These are phyloP conservation scores for Dothidotthia symphoricarpi DNA, from an alignment of 2,329 filamentous ascomycete genomes.

Conservation along the genomic window DNA sequence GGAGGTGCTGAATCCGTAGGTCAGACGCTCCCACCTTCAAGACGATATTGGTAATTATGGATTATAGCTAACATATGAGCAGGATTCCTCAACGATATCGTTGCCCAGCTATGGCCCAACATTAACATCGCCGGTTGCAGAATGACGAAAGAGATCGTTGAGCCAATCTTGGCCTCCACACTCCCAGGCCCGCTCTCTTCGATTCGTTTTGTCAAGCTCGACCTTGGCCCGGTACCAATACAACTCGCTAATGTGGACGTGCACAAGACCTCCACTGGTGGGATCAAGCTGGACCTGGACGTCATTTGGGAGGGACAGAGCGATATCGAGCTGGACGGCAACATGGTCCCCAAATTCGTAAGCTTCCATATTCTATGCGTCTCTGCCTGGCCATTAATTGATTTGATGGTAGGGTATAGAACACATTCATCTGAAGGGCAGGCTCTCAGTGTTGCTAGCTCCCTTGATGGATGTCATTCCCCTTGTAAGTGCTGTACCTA, in stretches of 20 bases:
- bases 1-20: slow-evolving; percentile 45
- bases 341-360: slow-evolving; percentile 48
- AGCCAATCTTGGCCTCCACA: slow-evolving; percentile 50
- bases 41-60: not conserved
- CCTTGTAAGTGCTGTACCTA: slow-evolving; percentile 36
- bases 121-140: slow-evolving; percentile 47
- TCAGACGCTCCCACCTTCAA: slow-evolving; percentile 13
- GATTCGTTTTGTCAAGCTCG: slow-evolving; percentile 49
- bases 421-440: slow-evolving; percentile 46
- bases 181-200: slow-evolving; percentile 47
- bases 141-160: slow-evolving; percentile 50
- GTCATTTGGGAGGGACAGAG: slow-evolving; percentile 49
- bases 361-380: slow-evolving; percentile 1
- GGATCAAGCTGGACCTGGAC: slow-evolving; percentile 53
- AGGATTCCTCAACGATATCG: slow-evolving; percentile 52
- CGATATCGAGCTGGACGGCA: slow-evolving; percentile 50
- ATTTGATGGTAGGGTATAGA: slow-evolving; percentile 44
- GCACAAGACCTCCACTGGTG: slow-evolving; percentile 46
- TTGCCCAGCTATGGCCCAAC: slow-evolving; percentile 52
- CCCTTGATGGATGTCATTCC: slow-evolving; percentile 50
- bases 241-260: slow-evolving; percentile 46
- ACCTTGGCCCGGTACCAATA: slow-evolving; percentile 47
- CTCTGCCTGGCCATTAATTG: not conserved
- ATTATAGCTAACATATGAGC: not conserved
- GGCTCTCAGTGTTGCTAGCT: slow-evolving; percentile 47